Evolutionary conservation across 495 filamentous ascomycete genomes (phyloP).

Genomic region (Sordaria brevicollis): DNA sequence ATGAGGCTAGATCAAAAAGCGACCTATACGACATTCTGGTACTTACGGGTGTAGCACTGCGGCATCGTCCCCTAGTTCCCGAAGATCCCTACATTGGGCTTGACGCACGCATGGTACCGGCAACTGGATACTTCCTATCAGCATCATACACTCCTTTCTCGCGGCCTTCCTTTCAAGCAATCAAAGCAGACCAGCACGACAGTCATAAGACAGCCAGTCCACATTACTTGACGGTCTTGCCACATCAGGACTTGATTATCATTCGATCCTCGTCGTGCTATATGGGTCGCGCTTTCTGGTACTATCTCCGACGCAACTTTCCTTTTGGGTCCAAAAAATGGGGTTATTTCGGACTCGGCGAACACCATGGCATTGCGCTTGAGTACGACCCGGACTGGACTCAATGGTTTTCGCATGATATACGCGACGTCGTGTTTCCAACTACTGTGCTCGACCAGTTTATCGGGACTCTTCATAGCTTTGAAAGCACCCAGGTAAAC

Average conservation of each 20-base stretch:
- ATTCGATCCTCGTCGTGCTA: not conserved
- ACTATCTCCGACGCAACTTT: not conserved
- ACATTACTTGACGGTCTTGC: not conserved
- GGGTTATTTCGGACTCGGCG: not conserved
- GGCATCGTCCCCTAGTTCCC: not conserved
- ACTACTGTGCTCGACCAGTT: no score
- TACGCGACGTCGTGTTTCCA: no score
- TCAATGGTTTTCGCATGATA: no score
- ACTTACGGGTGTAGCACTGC: no score
- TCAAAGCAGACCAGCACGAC: not conserved
- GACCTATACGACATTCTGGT: no score
- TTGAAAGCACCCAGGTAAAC: not conserved
- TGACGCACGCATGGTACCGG: not conserved
- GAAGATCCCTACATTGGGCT: not conserved
- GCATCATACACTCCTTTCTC: not conserved
- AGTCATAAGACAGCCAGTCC: not conserved
- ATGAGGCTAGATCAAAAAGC: not conserved
- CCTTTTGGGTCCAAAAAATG: not conserved
- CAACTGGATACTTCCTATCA: not conserved
- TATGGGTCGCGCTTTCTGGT: not conserved
- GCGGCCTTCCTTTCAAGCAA: not conserved
- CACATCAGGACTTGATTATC: not conserved
- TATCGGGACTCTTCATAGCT: no score
- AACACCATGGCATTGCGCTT: not conserved
- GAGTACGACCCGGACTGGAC: not conserved